Evolutionary conservation across 768 basidiomycete genomes (phyloP).

Genomic region (Hemileccinum impolitum): DNA sequence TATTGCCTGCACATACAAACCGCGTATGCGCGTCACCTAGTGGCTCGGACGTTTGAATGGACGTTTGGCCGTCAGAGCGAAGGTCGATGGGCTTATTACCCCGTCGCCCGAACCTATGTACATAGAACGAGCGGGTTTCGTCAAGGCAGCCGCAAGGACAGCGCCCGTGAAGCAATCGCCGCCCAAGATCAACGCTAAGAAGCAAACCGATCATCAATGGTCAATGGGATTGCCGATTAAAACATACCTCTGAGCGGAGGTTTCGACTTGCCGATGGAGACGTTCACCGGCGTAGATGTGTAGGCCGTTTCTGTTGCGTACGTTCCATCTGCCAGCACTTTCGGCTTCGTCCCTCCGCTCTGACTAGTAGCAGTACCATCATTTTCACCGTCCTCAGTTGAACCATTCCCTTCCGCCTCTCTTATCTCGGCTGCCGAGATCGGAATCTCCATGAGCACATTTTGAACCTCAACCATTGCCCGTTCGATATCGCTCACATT

Average conservation of each 20-base stretch:
- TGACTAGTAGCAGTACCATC: slow-evolving; percentile 34
- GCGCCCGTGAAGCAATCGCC: slow-evolving; percentile 98
- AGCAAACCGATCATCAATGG: background rate
- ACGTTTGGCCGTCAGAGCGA: too few relatives aligned
- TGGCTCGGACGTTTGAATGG: too few relatives aligned
- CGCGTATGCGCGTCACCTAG: too few relatives aligned
- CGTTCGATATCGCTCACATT: slow-evolving; percentile 61
- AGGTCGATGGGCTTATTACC: too few relatives aligned
- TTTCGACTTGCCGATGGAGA: slow-evolving; percentile 87
- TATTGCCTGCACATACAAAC: too few relatives aligned
- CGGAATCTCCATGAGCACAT: slow-evolving; percentile 93
- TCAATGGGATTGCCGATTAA: background rate
- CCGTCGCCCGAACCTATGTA: too few relatives aligned
- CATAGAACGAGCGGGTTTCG: too few relatives aligned
- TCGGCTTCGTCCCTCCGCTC: slow-evolving; percentile 53
- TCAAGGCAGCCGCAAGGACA: slow-evolving; percentile 84
- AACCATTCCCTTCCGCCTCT: slow-evolving; percentile 56
- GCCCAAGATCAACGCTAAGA: slow-evolving; percentile 75
- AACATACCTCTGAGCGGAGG: slow-evolving; percentile 80
- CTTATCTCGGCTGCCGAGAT: slow-evolving; percentile 89
- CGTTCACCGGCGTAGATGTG: slow-evolving; percentile 54
- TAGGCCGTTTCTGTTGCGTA: slow-evolving; percentile 97
- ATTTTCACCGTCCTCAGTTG: slow-evolving; percentile 45
- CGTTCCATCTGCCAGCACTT: slow-evolving; percentile 92
- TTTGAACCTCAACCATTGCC: slow-evolving; percentile 74